Conservation (phyloP, 805 yeast genomes). For the Ascoidea asiatica region DNA sequence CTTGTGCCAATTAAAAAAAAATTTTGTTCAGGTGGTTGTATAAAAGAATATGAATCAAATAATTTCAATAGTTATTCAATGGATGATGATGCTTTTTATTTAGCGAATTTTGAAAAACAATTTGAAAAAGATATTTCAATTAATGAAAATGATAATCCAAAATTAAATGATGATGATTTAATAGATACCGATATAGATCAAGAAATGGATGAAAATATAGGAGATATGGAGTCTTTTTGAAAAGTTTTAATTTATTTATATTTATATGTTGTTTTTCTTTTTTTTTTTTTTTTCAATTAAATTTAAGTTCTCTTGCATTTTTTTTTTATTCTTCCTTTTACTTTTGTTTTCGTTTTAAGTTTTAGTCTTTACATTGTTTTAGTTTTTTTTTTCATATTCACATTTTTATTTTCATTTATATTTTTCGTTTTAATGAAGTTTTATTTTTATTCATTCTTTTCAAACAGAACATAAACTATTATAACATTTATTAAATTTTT, state of each 20-base stretch:
- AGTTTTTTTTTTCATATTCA: no score
- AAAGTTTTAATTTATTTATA: no score
- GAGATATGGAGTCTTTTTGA: neutral
- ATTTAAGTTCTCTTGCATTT: no score
- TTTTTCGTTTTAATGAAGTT: no score
- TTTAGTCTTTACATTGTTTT: no score
- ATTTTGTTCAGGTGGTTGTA: slow-evolving; percentile 8
- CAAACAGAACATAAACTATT: no score
- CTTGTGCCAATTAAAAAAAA: slow-evolving; percentile 8
- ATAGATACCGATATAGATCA: neutral
- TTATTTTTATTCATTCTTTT: no score
- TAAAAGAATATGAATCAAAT: slow-evolving; percentile 1
- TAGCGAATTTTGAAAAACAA: neutral
- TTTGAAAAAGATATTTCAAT: neutral
- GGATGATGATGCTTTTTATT: neutral
- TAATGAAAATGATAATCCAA: neutral
- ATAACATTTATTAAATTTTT: neutral
- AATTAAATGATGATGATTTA: neutral
- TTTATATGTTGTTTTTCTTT: neutral
- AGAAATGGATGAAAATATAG: no score
- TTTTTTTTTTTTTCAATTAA: no score
- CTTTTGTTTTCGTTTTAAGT: no score
- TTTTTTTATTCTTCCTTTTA: no score
- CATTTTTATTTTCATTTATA: no score
- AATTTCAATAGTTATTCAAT: neutral